Evolutionary conservation across 768 basidiomycete species (phyloP).

Genomic region (Strobilomyces dryophilus): DNA sequence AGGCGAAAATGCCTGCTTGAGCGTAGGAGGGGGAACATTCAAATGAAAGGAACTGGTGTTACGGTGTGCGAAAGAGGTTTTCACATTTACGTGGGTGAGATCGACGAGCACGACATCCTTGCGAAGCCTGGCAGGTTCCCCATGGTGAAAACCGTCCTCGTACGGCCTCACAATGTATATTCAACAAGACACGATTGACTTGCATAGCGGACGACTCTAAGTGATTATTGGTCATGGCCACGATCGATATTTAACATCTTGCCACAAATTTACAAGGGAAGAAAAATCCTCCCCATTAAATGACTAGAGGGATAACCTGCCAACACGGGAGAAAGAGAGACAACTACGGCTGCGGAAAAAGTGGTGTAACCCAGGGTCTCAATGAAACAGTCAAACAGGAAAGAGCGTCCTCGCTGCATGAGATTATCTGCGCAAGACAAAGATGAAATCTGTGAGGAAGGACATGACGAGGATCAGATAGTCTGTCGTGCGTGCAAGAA

Average conservation of each 20-base stretch:
- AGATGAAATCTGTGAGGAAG: conserved; percentile 12
- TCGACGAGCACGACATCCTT: conserved; percentile 20
- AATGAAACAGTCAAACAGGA: conserved; percentile 8
- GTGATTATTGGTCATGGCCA: conserved; percentile 15
- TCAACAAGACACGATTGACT: background rate
- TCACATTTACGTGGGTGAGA: conserved; percentile 1
- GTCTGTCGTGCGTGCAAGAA: conserved; percentile 34
- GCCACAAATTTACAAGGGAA: conserved; percentile 23
- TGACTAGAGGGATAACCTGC: conserved; percentile 13
- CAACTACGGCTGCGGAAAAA: conserved; percentile 14
- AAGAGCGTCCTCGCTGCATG: conserved; percentile 16
- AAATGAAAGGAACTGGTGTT: no score
- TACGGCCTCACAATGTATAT: background rate
- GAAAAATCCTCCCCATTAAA: conserved; percentile 23
- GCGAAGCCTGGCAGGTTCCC: background rate
- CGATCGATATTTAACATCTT: conserved; percentile 9
- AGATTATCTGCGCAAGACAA: conserved; percentile 26
- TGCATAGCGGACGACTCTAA: conserved; percentile 6
- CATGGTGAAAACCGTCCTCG: background rate
- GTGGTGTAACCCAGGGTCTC: conserved; percentile 11
- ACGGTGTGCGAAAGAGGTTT: background rate
- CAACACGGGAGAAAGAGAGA: conserved; percentile 12
- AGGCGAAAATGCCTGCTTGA: background rate
- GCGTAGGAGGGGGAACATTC: no score
- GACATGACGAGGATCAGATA: conserved; percentile 31